These are phyloP conservation scores for Coccomyxa subellipsoidea DNA, from an alignment of 163 green algal species.

Conservation along the genomic window DNA sequence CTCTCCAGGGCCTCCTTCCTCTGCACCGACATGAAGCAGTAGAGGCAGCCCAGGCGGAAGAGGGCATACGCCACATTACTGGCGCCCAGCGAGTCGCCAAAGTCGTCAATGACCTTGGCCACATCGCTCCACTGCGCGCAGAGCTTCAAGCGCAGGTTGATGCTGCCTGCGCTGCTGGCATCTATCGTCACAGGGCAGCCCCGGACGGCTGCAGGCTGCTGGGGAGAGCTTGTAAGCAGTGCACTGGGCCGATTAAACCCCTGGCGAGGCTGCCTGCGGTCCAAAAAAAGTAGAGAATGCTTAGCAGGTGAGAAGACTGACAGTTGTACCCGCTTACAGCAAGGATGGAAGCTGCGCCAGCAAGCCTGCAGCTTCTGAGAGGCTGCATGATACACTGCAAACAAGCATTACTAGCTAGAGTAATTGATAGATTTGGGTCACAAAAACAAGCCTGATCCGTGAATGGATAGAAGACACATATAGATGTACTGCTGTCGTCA, in stretches of 20 bases:
- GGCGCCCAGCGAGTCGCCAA: background rate
- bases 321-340: too few relatives aligned
- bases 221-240: background rate
- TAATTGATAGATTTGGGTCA: too few relatives aligned
- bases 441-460: too few relatives aligned
- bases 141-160: background rate
- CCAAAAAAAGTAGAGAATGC: background rate
- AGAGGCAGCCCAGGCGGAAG: background rate
- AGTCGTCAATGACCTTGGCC: background rate
- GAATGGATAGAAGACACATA: background rate
- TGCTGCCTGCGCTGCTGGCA: background rate
- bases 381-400: too few relatives aligned
- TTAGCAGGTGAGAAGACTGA: too few relatives aligned
- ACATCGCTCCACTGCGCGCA: conserved; percentile 5
- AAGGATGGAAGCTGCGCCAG: too few relatives aligned
- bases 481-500: background rate
- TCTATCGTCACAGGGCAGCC: background rate
- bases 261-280: background rate
- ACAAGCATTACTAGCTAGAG: too few relatives aligned
- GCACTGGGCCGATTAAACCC: background rate
- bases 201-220: background rate
- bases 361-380: too few relatives aligned
- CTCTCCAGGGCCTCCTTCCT: background rate
- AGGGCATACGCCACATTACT: background rate
- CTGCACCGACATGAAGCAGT: background rate